Evolutionary conservation across 495 filamentous ascomycete species (phyloP).

Genomic region (Hypoxylon lenormandii): DNA sequence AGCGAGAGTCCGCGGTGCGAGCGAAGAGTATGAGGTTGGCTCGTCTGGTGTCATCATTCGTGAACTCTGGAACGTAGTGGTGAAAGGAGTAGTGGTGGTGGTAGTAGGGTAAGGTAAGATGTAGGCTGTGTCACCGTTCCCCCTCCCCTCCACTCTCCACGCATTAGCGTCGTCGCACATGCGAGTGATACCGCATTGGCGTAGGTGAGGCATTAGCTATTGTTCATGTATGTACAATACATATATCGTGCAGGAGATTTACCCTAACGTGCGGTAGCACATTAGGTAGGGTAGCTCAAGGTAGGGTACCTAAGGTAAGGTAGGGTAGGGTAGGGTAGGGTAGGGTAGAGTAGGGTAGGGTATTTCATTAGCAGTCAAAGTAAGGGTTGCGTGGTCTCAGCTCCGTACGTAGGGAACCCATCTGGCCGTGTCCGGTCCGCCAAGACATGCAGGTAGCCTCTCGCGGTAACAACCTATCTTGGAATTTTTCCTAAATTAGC

Average conservation of each 20-base stretch:
- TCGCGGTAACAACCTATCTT: conserved; percentile 32
- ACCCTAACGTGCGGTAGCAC: conserved; percentile 2
- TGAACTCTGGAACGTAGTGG: conserved; percentile 22
- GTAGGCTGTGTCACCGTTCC: conserved; percentile 29
- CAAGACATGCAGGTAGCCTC: conserved; percentile 45
- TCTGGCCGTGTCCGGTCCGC: conserved; percentile 19
- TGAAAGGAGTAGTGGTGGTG: conserved; percentile 3
- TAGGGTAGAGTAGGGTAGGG: neutral
- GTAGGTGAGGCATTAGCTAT: conserved; percentile 17
- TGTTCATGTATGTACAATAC: neutral
- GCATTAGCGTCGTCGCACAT: conserved; percentile 34
- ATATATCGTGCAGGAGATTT: conserved; percentile 16
- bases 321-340: neutral
- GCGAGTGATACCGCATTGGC: conserved; percentile 47
- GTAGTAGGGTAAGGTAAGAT: conserved; percentile 43
- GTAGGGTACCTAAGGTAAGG: neutral
- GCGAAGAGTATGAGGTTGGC: neutral
- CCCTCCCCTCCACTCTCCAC: conserved; percentile 7
- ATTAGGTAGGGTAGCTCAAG: conserved; percentile 7
- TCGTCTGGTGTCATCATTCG: conserved; percentile 22
- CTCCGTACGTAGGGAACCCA: conserved; percentile 2
- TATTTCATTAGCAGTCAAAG: neutral
- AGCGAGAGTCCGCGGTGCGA: conserved; percentile 35
- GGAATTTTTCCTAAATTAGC: conserved; percentile 35
- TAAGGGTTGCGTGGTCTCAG: neutral